phyloP scores from a whole-genome alignment of 2,329 filamentous ascomycete species.

The Domatiomyces catenatus region DNA sequence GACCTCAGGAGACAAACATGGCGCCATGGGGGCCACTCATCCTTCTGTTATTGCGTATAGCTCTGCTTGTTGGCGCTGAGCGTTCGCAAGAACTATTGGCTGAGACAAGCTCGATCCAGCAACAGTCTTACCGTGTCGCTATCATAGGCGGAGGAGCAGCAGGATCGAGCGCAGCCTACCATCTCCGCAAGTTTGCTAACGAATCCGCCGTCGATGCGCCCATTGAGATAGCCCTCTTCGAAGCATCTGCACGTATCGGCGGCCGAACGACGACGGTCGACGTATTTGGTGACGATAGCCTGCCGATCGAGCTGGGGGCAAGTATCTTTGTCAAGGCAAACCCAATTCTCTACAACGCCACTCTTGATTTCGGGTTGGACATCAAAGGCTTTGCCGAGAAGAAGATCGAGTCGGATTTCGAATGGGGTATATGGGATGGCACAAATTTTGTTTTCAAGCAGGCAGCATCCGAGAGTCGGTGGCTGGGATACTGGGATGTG shows the following conservation, averaged over 20 bases:
- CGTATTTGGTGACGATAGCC: slow-evolving; percentile 49
- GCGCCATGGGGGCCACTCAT: not conserved
- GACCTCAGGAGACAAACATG: not conserved
- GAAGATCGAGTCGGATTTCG: slow-evolving; percentile 29
- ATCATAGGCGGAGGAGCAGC: slow-evolving; percentile 62
- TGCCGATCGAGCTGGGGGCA: slow-evolving; percentile 72
- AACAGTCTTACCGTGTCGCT: slow-evolving; percentile 10
- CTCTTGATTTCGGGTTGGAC: slow-evolving; percentile 53
- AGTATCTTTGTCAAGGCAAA: slow-evolving; percentile 85
- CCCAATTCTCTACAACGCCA: slow-evolving; percentile 62
- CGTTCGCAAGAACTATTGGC: not conserved
- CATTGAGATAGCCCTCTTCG: slow-evolving; percentile 75
- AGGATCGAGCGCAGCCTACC: slow-evolving; percentile 74
- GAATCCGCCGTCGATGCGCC: slow-evolving; percentile 37
- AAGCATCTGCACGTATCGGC: slow-evolving; percentile 61
- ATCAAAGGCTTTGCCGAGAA: slow-evolving; percentile 35
- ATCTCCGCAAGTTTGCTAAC: slow-evolving; percentile 56
- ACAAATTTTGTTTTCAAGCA: slow-evolving; percentile 54
- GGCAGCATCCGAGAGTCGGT: slow-evolving; percentile 24
- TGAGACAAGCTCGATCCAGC: not conserved
- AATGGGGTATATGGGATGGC: slow-evolving; percentile 76
- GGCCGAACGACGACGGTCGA: slow-evolving; percentile 77
- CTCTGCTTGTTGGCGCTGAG: not conserved
- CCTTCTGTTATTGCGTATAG: not conserved
- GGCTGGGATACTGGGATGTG: slow-evolving; percentile 57